Conservation (phyloP, 73 alveolate genomes). For the Symbiodinium natans region DNA sequence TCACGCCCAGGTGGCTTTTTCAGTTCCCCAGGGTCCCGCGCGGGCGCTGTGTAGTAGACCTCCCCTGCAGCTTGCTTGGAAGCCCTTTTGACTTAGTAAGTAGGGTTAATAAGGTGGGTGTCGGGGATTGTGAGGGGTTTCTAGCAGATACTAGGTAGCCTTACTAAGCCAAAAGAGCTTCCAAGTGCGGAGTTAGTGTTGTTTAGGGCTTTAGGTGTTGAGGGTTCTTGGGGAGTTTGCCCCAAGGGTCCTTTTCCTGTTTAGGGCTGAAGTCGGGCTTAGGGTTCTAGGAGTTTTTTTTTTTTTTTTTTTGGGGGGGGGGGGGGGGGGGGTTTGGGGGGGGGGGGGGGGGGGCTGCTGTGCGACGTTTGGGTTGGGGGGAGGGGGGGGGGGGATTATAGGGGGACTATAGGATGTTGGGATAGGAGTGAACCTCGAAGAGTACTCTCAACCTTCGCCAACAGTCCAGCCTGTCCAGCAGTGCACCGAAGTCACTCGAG, state of each 20-base stretch:
- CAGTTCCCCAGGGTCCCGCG: not conserved
- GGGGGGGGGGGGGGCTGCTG: too few species aligned
- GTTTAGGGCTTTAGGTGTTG: not conserved
- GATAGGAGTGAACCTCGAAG: too few species aligned
- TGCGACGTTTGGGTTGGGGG: too few species aligned
- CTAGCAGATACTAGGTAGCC: not conserved
- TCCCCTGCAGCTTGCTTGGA: constrained; percentile 42
- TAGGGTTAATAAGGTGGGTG: not conserved
- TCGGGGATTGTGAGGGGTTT: not conserved
- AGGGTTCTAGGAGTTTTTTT: not conserved
- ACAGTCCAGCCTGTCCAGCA: too few species aligned
- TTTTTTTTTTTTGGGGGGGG: not conserved
- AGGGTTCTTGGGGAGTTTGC: too few species aligned
- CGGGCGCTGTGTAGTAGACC: constrained; percentile 68
- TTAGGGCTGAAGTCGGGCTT: not conserved
- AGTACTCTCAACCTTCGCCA: too few species aligned
- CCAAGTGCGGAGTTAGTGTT: not conserved
- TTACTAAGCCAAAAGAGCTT: too few species aligned
- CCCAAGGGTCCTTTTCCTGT: not conserved
- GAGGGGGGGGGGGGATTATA: too few species aligned
- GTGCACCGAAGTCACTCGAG: too few species aligned
- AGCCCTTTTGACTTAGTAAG: too few species aligned
- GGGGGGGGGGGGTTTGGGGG: too few species aligned
- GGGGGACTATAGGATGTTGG: too few species aligned
- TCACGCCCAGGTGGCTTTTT: not conserved